phyloP scores from a whole-genome alignment of 108 stramenopile species.

The Licmophora abbreviata region DNA sequence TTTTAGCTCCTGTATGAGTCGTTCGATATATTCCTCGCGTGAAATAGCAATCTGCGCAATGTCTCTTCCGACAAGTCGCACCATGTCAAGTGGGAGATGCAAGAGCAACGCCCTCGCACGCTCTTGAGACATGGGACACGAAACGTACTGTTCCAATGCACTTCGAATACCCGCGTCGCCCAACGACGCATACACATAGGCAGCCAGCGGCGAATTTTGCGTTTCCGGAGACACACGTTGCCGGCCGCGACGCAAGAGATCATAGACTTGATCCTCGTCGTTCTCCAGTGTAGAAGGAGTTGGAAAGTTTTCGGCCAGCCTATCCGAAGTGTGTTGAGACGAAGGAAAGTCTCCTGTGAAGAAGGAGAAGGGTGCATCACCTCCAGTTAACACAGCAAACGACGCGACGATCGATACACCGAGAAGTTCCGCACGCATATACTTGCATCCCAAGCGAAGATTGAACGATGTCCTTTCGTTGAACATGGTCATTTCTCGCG shows the following conservation, averaged over 20 bases:
- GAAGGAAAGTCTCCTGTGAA: slow-evolving; percentile 38
- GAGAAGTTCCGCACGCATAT: slow-evolving; percentile 43
- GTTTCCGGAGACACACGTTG: slow-evolving; percentile 23
- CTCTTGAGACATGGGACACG: slow-evolving; percentile 29
- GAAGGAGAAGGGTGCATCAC: slow-evolving; percentile 41
- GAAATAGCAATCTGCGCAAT: slow-evolving; percentile 20
- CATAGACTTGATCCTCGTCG: slow-evolving; percentile 24
- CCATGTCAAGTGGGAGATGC: slow-evolving; percentile 18
- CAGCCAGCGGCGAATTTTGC: slow-evolving; percentile 39
- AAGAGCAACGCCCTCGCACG: slow-evolving; percentile 16
- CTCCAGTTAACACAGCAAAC: slow-evolving; percentile 36
- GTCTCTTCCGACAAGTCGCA: slow-evolving; percentile 4
- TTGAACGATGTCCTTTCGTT: slow-evolving; percentile 5
- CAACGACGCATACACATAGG: slow-evolving; percentile 26
- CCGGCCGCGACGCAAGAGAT: slow-evolving; percentile 25
- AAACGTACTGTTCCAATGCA: slow-evolving; percentile 8
- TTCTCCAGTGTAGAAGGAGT: neutral
- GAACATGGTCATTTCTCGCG: neutral
- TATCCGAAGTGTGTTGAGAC: neutral
- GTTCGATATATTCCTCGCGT: slow-evolving; percentile 11
- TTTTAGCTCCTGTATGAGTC: slow-evolving; percentile 16
- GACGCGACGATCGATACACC: slow-evolving; percentile 29
- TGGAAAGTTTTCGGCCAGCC: slow-evolving; percentile 1
- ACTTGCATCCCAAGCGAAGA: slow-evolving; percentile 20
- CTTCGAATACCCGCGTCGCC: slow-evolving; percentile 21